phyloP scores from a whole-genome alignment of 208 protist genomes.

The Strigomonas galati region DNA sequence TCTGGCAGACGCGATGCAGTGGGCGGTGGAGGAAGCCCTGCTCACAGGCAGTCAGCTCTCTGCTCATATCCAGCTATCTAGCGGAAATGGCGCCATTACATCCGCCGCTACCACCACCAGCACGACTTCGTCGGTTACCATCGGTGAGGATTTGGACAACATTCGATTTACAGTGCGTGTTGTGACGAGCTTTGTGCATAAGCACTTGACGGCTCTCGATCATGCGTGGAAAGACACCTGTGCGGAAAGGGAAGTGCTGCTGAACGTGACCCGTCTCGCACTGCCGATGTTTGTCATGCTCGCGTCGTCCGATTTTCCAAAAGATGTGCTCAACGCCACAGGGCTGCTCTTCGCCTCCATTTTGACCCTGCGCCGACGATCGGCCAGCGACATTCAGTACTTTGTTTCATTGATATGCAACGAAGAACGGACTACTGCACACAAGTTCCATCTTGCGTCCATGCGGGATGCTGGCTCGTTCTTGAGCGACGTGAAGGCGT shows the following conservation, averaged over 20 bases:
- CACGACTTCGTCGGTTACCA: constrained; percentile 21
- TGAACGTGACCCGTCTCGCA: constrained; percentile 39
- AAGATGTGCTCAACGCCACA: constrained; percentile 86
- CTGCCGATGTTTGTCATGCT: constrained; percentile 65
- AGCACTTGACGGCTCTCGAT: constrained; percentile 48
- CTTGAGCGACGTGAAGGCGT: background rate
- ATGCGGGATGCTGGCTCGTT: background rate
- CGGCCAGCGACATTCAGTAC: constrained; percentile 10
- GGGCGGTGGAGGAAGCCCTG: constrained; percentile 62
- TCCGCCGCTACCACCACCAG: background rate
- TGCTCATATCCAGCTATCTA: background rate
- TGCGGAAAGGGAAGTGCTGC: constrained; percentile 7
- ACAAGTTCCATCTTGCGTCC: background rate
- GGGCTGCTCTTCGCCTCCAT: constrained; percentile 75
- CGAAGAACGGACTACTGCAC: background rate
- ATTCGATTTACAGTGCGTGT: constrained; percentile 83
- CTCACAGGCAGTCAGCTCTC: constrained; percentile 8
- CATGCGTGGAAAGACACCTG: constrained; percentile 4
- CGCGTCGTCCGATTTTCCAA: constrained; percentile 60
- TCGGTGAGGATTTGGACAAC: constrained; percentile 81
- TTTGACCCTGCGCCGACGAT: constrained; percentile 59
- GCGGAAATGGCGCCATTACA: background rate
- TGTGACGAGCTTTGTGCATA: constrained; percentile 79
- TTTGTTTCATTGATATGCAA: background rate
- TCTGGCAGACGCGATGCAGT: constrained; percentile 62